These are phyloP conservation scores for Pontederia crassipes DNA, from an alignment of 176 grass and related monocot genomes.

Conservation along the genomic window DNA sequence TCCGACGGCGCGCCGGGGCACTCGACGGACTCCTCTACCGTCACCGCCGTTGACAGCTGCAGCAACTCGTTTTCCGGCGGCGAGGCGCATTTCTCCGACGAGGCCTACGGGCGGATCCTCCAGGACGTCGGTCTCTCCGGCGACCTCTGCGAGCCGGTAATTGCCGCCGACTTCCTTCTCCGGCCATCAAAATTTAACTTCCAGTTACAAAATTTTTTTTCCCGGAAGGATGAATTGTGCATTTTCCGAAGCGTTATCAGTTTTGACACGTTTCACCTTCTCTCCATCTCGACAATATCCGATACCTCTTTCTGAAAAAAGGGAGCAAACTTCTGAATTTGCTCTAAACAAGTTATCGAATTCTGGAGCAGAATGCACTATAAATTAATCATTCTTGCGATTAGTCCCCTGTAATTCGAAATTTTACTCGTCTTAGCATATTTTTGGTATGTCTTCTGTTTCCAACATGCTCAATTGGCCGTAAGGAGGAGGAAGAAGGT, in stretches of 20 bases:
- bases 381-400: too few relatives aligned
- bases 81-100: conserved; percentile 20
- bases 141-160: conserved; percentile 85
- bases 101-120: conserved; percentile 3
- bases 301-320: too few relatives aligned
- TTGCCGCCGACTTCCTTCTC: neutral
- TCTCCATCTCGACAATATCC: too few relatives aligned
- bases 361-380: too few relatives aligned
- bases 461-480: too few relatives aligned
- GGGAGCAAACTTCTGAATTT: too few relatives aligned
- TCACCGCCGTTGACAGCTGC: conserved; percentile 74
- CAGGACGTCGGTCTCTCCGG: conserved; percentile 47
- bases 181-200: neutral
- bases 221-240: neutral
- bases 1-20: conserved; percentile 20
- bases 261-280: too few relatives aligned
- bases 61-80: conserved; percentile 59
- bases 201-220: neutral
- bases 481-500: too few relatives aligned
- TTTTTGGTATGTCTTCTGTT: too few relatives aligned
- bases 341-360: too few relatives aligned
- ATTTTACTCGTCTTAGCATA: too few relatives aligned
- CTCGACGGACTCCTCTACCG: conserved; percentile 57
- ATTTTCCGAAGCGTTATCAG: neutral
- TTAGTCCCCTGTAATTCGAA: too few relatives aligned